These are phyloP conservation scores for Daldinia sp. DNA, from an alignment of 2,329 filamentous ascomycete species.

Conservation along the genomic window DNA sequence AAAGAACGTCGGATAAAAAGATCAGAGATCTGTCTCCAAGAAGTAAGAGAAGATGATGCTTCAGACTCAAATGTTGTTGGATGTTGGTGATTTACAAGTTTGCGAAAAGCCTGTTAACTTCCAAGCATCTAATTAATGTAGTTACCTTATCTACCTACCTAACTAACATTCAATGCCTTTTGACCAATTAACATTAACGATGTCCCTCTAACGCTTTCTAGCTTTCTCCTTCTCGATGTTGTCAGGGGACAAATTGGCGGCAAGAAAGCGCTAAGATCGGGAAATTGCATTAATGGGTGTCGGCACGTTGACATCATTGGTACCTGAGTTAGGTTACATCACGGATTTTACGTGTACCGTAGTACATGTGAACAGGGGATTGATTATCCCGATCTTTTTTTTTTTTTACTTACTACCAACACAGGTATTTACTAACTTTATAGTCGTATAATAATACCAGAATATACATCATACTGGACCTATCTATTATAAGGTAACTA, in stretches of 20 bases:
- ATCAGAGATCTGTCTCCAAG: background rate
- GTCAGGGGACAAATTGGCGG: background rate
- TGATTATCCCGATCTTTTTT: background rate
- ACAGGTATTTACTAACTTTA: too few relatives aligned
- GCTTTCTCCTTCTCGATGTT: background rate
- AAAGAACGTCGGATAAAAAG: background rate
- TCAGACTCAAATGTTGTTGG: background rate
- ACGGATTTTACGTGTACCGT: background rate
- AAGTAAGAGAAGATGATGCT: background rate
- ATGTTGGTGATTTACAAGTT: constrained; percentile 5
- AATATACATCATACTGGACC: too few relatives aligned
- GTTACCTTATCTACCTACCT: too few relatives aligned
- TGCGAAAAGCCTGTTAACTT: background rate
- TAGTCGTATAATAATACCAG: too few relatives aligned
- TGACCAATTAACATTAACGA: background rate
- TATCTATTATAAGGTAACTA: too few relatives aligned
- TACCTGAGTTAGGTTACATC: constrained; percentile 5
- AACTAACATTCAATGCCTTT: background rate
- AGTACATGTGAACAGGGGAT: background rate
- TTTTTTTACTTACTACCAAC: too few relatives aligned
- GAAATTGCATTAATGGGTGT: background rate
- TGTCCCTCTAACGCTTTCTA: background rate
- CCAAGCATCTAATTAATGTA: too few relatives aligned
- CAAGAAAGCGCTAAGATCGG: background rate
- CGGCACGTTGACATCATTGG: constrained; percentile 3